A percentile compares a stretch with the other conserved stretches of the same genome.
phyloP scores from a whole-genome alignment of 208 protist species.

The Trypanosoma lewisi region DNA sequence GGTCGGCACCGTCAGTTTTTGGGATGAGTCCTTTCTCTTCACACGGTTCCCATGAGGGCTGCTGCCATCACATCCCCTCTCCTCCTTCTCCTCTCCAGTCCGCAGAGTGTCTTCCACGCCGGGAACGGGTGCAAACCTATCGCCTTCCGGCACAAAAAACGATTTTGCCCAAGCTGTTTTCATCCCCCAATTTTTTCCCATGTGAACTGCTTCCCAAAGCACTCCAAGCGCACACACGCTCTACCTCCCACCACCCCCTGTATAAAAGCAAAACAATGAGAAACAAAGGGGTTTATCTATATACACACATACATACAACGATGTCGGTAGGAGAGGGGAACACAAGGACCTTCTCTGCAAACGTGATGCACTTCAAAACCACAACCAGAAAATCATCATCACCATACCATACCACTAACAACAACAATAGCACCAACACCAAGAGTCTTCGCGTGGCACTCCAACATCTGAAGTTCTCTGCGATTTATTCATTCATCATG shows the following conservation, averaged over 20 bases:
- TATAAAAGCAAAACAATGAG: background rate
- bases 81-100: constrained; percentile 18
- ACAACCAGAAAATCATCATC: no score
- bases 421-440: constrained; percentile 4
- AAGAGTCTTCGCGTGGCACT: constrained; percentile 2
- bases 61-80: constrained; percentile 25
- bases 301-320: no score
- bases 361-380: no score
- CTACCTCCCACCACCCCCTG: background rate
- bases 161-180: constrained; percentile 53
- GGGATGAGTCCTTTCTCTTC: background rate
- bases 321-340: no score
- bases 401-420: no score
- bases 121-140: background rate
- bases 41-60: background rate
- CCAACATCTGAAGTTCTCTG: background rate
- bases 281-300: background rate
- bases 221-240: no score
- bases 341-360: no score
- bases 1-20: background rate
- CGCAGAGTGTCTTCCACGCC: background rate
- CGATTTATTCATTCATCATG: constrained; percentile 15
- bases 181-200: constrained; percentile 33
- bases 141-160: constrained; percentile 34
- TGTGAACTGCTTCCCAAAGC: background rate